Base-by-base conservation (phyloP, 2,329 filamentous ascomycete species). In the Beauveria asiatica region DNA sequence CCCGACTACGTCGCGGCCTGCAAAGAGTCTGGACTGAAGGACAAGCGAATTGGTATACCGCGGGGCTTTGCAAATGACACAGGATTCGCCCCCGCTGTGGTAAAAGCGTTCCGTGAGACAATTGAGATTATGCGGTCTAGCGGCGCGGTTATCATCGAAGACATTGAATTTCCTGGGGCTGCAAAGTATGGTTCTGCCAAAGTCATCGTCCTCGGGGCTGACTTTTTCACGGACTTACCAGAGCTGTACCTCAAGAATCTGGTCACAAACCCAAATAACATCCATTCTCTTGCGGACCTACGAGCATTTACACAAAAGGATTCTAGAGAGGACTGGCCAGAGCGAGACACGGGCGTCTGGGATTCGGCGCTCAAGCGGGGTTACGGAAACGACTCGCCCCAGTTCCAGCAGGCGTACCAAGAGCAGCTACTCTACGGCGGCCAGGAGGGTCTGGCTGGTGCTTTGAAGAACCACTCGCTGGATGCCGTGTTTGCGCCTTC, bases 1-100 rank as follows among this genome's bases (percentile, higher is more conserved):
- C 86, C 85, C 0, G 75, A 89, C 68, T 89, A 89, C 65, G 78
- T 82, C 5, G 76, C 75, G 1, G 82, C 85, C 0, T 82, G 85
- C 68, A 77, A 82, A 30, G 69, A 77, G 27, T 76, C 76, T 23
- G 76, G 78, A 1, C 74, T 88, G 0, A 61, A 70, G 9, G 83
- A 82, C 10, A 82, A 83, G 57, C 79, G 85, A 2, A 83, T 90
- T 39, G 87, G 87, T 2, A 77, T 90, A 5, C 83, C 86, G 0
- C 76, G 80, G n/a, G 85, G 87, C 64, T 10, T 51, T 45, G 19
- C 25, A 16, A 25, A 16, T 5, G 21, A 75, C 21, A 8, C 58
- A 16, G 54, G 21, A 2, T 17, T 21, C 10, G 55, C 58, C 25
- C 57, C 59, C 41, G 59, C 33, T 60, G 61, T 39, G 16, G 57